These are phyloP conservation scores for Pyrenopolyporus hunteri DNA, from an alignment of 495 filamentous ascomycete genomes.

Conservation along the genomic window DNA sequence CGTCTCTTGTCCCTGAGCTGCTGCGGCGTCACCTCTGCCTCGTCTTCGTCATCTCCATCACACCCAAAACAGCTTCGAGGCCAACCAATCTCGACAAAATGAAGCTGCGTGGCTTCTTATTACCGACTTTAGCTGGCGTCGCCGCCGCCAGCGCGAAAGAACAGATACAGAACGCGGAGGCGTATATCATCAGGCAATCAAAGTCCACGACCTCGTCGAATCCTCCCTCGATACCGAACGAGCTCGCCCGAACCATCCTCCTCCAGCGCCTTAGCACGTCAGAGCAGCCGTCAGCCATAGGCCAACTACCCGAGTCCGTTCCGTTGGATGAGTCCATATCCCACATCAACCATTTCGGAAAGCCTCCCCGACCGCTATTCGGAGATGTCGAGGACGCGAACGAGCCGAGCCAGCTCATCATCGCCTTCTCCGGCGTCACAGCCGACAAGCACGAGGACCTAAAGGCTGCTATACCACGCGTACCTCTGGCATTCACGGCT, in stretches of 20 bases:
- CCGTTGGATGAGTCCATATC: conserved; percentile 47
- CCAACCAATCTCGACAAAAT: conserved; percentile 27
- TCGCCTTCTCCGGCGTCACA: conserved; percentile 56
- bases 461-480: conserved; percentile 40
- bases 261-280: conserved; percentile 49
- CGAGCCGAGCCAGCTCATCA: conserved; percentile 54
- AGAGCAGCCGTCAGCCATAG: conserved; percentile 45
- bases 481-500: conserved; percentile 52
- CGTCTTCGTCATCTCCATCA: conserved; percentile 3
- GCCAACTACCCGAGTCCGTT: conserved; percentile 49
- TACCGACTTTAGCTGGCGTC: conserved; percentile 46
- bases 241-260: conserved; percentile 48
- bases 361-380: conserved; percentile 50
- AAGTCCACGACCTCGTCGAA: conserved; percentile 29
- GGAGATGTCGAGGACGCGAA: conserved; percentile 28
- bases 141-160: conserved; percentile 36
- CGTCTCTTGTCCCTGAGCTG: background rate
- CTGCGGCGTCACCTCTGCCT: conserved; percentile 12
- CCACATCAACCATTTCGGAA: conserved; percentile 51
- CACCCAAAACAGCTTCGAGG: conserved; percentile 15
- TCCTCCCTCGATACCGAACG: conserved; percentile 45
- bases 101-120: conserved; percentile 46
- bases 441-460: conserved; percentile 40
- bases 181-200: conserved; percentile 37
- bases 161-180: conserved; percentile 33